These are phyloP conservation scores for Harringtonia lauricola DNA, from an alignment of 2,329 filamentous ascomycete species.

Conservation along the genomic window DNA sequence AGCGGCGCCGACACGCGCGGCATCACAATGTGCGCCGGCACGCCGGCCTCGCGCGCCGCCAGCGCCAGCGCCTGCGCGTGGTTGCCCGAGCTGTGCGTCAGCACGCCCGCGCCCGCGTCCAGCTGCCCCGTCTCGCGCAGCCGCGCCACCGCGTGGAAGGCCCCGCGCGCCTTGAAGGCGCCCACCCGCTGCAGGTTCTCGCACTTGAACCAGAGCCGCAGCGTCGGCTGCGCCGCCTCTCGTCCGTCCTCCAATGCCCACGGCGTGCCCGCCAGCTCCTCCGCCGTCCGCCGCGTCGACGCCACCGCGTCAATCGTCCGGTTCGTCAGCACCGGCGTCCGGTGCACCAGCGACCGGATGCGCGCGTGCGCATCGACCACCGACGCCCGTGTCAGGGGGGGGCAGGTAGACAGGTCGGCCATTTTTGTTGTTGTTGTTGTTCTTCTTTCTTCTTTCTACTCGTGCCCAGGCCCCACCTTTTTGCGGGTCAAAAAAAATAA, in stretches of 20 bases:
- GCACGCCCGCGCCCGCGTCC: conserved; percentile 57
- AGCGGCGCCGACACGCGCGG: conserved; percentile 71
- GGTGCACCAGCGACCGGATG: conserved; percentile 67
- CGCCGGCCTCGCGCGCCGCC: conserved; percentile 60
- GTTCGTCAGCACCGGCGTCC: conserved; percentile 74
- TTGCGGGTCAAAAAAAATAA: too few species aligned
- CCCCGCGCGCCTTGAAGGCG: conserved; percentile 85
- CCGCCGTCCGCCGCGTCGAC: conserved; percentile 51
- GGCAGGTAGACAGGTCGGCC: conserved; percentile 42
- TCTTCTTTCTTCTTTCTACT: too few species aligned
- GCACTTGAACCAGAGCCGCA: conserved; percentile 86
- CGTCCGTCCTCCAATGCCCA: conserved; percentile 18
- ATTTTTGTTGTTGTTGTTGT: conserved; percentile 23
- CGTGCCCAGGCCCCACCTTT: too few species aligned
- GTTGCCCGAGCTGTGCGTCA: conserved; percentile 88
- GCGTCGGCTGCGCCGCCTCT: conserved; percentile 47
- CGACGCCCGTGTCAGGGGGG: conserved; percentile 60
- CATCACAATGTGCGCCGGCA: conserved; percentile 88
- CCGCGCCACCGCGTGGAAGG: conserved; percentile 72
- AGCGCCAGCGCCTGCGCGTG: conserved; percentile 89
- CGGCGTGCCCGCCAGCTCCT: conserved; percentile 2
- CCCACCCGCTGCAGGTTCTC: conserved; percentile 87
- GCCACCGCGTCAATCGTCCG: conserved; percentile 63
- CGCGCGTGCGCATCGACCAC: conserved; percentile 61
- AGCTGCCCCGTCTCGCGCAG: conserved; percentile 51